A percentile compares a stretch with the other conserved stretches of the same genome.
These are phyloP conservation scores for Pedinophyceae sp. DNA, from an alignment of 139 green algal genomes.

Conservation along the genomic window DNA sequence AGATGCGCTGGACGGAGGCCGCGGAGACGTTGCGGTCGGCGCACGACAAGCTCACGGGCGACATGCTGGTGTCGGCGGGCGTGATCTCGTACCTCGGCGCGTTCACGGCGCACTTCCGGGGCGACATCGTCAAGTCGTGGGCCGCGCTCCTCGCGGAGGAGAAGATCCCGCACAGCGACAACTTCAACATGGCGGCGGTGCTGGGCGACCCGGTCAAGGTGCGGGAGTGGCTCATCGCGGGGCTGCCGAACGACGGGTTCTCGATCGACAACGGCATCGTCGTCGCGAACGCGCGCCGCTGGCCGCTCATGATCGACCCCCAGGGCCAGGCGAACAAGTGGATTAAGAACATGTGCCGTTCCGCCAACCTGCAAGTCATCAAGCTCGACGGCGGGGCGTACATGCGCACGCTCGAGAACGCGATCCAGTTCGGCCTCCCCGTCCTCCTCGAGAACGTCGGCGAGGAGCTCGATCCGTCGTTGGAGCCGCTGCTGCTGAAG, in stretches of 20 bases:
- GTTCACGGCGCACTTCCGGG: slow-evolving; percentile 44
- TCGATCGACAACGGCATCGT: slow-evolving; percentile 61
- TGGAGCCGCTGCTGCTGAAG: slow-evolving; percentile 61
- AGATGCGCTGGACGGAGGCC: slow-evolving; percentile 46
- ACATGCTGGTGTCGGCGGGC: slow-evolving; percentile 52
- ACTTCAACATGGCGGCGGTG: slow-evolving; percentile 29
- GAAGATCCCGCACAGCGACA: slow-evolving; percentile 26
- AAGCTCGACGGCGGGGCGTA: slow-evolving; percentile 52
- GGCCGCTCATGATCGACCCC: slow-evolving; percentile 58
- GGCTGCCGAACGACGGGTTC: slow-evolving; percentile 56
- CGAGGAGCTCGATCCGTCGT: slow-evolving; percentile 47
- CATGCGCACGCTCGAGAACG: slow-evolving; percentile 49
- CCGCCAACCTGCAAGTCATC: slow-evolving; percentile 43
- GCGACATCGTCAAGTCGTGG: slow-evolving; percentile 11
- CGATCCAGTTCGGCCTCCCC: slow-evolving; percentile 56
- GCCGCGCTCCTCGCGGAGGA: not conserved
- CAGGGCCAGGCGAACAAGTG: slow-evolving; percentile 67
- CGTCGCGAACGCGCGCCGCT: slow-evolving; percentile 35
- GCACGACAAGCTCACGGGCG: slow-evolving; percentile 49
- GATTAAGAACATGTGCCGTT: slow-evolving; percentile 43
- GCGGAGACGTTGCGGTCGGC: slow-evolving; percentile 27
- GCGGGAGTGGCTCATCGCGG: slow-evolving; percentile 47
- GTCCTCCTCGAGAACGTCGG: slow-evolving; percentile 63
- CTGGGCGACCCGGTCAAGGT: slow-evolving; percentile 44
- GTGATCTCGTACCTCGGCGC: slow-evolving; percentile 51